Conservation (phyloP, 2,329 filamentous ascomycete genomes). For the Fonsecaea erecta region DNA sequence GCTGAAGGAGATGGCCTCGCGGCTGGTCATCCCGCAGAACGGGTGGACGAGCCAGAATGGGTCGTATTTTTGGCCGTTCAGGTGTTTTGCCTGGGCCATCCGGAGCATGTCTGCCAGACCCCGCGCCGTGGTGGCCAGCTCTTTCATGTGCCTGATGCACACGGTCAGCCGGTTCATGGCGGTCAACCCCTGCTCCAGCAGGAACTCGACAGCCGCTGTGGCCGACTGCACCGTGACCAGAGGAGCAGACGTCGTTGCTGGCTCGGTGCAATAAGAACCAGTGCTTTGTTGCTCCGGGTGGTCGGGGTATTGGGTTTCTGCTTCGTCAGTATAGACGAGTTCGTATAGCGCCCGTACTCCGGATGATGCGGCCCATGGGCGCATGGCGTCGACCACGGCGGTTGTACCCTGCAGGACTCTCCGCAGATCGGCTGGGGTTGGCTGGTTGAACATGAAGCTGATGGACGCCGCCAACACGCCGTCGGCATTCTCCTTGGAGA, state of each 20-base stretch:
- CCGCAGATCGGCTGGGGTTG: conserved; percentile 9
- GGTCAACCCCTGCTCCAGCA: conserved; percentile 12
- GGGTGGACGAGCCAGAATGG: conserved; percentile 19
- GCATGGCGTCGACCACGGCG: conserved; percentile 13
- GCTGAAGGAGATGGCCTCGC: conserved; percentile 5
- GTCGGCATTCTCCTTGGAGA: conserved; percentile 84
- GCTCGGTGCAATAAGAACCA: neutral
- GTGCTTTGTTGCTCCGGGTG: neutral
- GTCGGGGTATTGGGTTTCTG: neutral
- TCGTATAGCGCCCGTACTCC: neutral
- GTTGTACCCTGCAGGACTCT: conserved; percentile 11
- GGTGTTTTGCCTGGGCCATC: conserved; percentile 10
- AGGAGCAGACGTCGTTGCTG: neutral
- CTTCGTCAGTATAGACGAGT: neutral
- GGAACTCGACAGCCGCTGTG: conserved; percentile 11
- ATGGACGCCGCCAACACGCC: conserved; percentile 88
- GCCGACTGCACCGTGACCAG: conserved; percentile 9
- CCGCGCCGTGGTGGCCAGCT: conserved; percentile 7
- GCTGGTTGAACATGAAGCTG: conserved; percentile 57
- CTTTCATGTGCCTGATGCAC: conserved; percentile 8
- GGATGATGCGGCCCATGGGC: conserved; percentile 6
- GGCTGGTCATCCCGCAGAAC: conserved; percentile 14
- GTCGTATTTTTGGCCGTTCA: conserved; percentile 7
- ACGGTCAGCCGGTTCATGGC: conserved; percentile 6
- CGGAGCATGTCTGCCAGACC: conserved; percentile 15